These are phyloP conservation scores for Corrigiola litoralis DNA, from an alignment of 179 eudicot genomes.

Conservation along the genomic window DNA sequence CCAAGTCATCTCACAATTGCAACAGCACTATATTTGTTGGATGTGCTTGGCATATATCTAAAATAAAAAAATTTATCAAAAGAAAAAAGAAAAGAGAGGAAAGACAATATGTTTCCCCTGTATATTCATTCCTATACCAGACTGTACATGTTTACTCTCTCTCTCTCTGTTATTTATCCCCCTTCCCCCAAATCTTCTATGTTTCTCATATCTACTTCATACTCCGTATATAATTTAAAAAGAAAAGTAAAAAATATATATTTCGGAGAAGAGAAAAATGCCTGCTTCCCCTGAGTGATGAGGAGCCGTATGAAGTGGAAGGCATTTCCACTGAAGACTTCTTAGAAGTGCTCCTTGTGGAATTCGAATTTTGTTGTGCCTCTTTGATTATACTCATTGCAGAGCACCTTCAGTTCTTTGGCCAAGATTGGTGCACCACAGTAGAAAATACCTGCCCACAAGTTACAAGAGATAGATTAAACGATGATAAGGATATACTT, in stretches of 20 bases:
- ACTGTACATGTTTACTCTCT: slow-evolving; percentile 29
- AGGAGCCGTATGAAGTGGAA: slow-evolving; percentile 2
- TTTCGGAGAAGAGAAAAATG: slow-evolving; percentile 6
- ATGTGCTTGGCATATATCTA: slow-evolving; percentile 17
- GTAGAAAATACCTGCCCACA: slow-evolving; percentile 79
- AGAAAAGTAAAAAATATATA: slow-evolving; percentile 1
- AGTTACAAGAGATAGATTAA: background rate
- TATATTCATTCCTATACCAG: slow-evolving; percentile 14
- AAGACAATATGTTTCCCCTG: background rate
- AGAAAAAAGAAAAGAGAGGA: background rate
- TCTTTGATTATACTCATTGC: slow-evolving; percentile 81
- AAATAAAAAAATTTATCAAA: background rate
- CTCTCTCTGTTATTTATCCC: background rate
- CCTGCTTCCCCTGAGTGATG: slow-evolving; percentile 5
- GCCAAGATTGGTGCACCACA: slow-evolving; percentile 81
- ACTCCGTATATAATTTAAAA: background rate
- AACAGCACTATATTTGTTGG: slow-evolving; percentile 12
- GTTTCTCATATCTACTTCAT: slow-evolving; percentile 17
- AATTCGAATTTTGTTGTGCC: slow-evolving; percentile 85
- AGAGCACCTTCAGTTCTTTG: slow-evolving; percentile 67
- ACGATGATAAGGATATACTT: background rate
- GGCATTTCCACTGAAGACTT: background rate
- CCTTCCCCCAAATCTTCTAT: background rate
- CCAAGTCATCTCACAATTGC: slow-evolving; percentile 13
- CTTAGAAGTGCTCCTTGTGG: slow-evolving; percentile 89